Conservation (phyloP, 2,329 filamentous ascomycete genomes). For the Dothidotthia symphoricarpi region DNA sequence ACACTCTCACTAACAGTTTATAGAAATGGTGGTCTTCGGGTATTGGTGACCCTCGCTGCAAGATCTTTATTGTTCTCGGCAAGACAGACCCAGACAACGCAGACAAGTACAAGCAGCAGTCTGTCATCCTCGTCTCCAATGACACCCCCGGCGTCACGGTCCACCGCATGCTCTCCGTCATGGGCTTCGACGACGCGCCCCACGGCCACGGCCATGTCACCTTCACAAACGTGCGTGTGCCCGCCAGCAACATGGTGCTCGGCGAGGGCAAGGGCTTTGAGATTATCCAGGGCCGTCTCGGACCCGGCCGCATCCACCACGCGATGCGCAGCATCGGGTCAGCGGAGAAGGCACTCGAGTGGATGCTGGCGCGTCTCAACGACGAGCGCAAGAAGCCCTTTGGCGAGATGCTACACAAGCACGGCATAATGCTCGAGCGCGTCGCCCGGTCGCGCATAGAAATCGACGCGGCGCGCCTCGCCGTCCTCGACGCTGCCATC, state of each 20-base stretch:
- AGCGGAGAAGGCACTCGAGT: conserved; percentile 87
- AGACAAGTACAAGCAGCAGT: conserved; percentile 85
- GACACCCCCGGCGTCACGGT: conserved; percentile 83
- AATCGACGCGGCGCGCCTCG: conserved; percentile 84
- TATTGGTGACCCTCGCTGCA: conserved; percentile 87
- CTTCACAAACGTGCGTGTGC: conserved; percentile 88
- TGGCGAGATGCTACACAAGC: conserved; percentile 79
- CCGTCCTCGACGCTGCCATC: conserved; percentile 91
- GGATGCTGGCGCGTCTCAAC: conserved; percentile 92
- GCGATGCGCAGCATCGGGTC: conserved; percentile 94
- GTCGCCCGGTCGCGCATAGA: conserved; percentile 89
- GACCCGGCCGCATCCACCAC: conserved; percentile 95
- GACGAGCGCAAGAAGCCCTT: conserved; percentile 89
- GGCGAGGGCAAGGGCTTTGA: conserved; percentile 95
- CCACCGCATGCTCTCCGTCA: conserved; percentile 88
- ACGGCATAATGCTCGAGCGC: conserved; percentile 94
- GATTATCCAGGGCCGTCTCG: conserved; percentile 95
- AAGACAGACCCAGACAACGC: conserved; percentile 76
- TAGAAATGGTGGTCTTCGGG: conserved; percentile 99
- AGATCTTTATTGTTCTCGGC: conserved; percentile 95
- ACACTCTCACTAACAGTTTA: not conserved
- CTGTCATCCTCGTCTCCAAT: conserved; percentile 83
- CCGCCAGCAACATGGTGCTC: conserved; percentile 78
- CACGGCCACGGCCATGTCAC: conserved; percentile 93
- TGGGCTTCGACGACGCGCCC: conserved; percentile 96